Base-by-base conservation (phyloP, 2,329 filamentous ascomycete species). In the Zymoseptoria passerinii region DNA sequence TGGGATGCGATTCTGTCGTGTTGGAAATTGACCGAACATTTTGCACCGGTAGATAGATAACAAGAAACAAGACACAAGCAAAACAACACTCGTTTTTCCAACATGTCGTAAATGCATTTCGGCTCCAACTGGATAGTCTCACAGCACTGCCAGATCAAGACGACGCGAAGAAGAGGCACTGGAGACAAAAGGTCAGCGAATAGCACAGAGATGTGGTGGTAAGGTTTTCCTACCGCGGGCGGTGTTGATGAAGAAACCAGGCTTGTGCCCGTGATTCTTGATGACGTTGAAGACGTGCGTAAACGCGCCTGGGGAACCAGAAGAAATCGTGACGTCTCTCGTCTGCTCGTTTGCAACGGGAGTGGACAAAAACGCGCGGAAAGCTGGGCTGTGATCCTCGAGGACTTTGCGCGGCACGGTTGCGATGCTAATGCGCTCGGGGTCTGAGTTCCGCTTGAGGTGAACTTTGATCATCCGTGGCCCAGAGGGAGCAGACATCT, bases 121-220 rank as follows among this genome's bases (percentile, higher is more conserved):
- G 57, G 54, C 23, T 55, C 2, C 23, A 62, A n/a, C 9, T 20
- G 16, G 19, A 62, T 49, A 8, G 28, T 28, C 7, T 56, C 20
- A 19, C 51, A 52, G 40, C 55, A 55, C 10, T 59, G 28, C 60
- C 60, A 62, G 19, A 62, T 40, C 5, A 19, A 35, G 51, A 56
- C 29, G 7, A 44, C 19, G 29, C 49, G 50, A 9, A 29, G 19
- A 28, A 52, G 52, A 13, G 27, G 28, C 53, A 59, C 28, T 29
- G 28, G 10, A 29, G 28, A 29, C 8, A 10, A 6, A 29, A 10
- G 6, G 10, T 29, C 6, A 29, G 28, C 8, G 23, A 23, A 23
- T 29, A 2, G 28, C 10, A 6, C 28, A 6, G 10, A 8, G 6
- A 29, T 10, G 10, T 29, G 10, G 28, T 23, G 23, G 28, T 23